Conservation (phyloP, 2,329 filamentous ascomycete species). For the Coniella lustricola region DNA sequence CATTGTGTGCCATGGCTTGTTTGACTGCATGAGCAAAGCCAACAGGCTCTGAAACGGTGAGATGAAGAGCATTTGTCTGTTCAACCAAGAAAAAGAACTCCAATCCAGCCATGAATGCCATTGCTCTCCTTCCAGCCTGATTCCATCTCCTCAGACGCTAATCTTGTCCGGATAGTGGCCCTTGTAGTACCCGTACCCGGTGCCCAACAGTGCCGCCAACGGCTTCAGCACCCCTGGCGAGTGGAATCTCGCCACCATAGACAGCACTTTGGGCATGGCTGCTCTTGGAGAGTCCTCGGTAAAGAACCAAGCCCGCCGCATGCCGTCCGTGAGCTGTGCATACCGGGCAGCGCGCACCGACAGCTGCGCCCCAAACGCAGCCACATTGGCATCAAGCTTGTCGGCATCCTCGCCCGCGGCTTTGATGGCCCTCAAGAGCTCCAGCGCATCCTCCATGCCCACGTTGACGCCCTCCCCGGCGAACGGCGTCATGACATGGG, state of each 20-base stretch:
- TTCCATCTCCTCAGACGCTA: no score
- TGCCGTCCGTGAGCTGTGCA: conserved; percentile 20
- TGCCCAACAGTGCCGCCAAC: conserved; percentile 23
- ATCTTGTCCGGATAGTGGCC: neutral
- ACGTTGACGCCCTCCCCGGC: conserved; percentile 55
- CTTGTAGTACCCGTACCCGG: conserved; percentile 18
- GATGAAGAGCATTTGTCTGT: no score
- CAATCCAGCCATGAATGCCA: no score
- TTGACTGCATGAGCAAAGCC: neutral
- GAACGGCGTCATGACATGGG: conserved; percentile 52
- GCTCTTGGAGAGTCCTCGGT: conserved; percentile 37
- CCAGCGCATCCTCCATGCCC: conserved; percentile 46
- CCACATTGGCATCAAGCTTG: conserved; percentile 28
- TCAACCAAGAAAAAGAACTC: neutral
- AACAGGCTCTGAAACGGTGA: no score
- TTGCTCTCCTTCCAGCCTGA: neutral
- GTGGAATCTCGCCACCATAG: conserved; percentile 26
- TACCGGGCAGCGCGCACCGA: conserved; percentile 28
- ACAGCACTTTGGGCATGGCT: conserved; percentile 31
- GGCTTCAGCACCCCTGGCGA: conserved; percentile 26
- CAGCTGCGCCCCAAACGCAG: conserved; percentile 32
- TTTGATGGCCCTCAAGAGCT: conserved; percentile 39
- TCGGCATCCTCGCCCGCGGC: conserved; percentile 15
- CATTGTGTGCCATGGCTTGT: no score
- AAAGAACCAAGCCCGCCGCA: conserved; percentile 40